phyloP scores from a whole-genome alignment of 768 basidiomycete genomes.

The Xerocomus brunneocitrinus region DNA sequence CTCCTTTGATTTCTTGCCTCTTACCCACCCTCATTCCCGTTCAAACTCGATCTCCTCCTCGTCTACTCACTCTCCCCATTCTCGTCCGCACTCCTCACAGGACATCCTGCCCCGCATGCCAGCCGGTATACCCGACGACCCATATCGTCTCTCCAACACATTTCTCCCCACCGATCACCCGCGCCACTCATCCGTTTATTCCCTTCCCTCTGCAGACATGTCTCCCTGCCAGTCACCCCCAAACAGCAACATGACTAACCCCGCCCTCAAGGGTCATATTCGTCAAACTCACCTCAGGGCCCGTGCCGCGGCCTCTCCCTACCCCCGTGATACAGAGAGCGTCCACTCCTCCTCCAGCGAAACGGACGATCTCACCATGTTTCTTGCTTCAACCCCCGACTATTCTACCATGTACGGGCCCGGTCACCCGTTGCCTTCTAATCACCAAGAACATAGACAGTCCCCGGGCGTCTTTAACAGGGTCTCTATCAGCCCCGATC shows the following conservation, averaged over 20 bases:
- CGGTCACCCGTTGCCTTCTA: constrained; percentile 36
- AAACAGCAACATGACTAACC: constrained; percentile 70
- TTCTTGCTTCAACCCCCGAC: constrained; percentile 54
- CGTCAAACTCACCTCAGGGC: constrained; percentile 75
- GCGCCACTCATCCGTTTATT: constrained; percentile 43
- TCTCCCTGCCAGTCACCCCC: constrained; percentile 62
- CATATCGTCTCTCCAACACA: constrained; percentile 59
- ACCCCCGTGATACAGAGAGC: constrained; percentile 80
- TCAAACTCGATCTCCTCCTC: constrained; percentile 76
- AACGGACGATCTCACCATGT: constrained; percentile 84
- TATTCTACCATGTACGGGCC: constrained; percentile 64
- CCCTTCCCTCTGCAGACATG: constrained; percentile 38
- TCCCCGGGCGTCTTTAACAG: constrained; percentile 71
- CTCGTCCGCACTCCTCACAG: constrained; percentile 77
- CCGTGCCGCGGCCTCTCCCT: constrained; percentile 77
- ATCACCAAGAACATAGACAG: constrained; percentile 47
- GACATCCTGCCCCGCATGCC: constrained; percentile 54
- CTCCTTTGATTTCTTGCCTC: constrained; percentile 68
- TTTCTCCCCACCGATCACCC: constrained; percentile 44
- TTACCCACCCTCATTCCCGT: constrained; percentile 63
- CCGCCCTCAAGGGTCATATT: constrained; percentile 72
- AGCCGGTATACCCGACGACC: constrained; percentile 56
- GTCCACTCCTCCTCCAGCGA: constrained; percentile 86
- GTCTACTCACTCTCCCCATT: constrained; percentile 66
- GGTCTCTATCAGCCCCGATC: constrained; percentile 73